Base-by-base conservation (phyloP, 1,284 basidiomycete species). In the Quambalaria eucalypti region DNA sequence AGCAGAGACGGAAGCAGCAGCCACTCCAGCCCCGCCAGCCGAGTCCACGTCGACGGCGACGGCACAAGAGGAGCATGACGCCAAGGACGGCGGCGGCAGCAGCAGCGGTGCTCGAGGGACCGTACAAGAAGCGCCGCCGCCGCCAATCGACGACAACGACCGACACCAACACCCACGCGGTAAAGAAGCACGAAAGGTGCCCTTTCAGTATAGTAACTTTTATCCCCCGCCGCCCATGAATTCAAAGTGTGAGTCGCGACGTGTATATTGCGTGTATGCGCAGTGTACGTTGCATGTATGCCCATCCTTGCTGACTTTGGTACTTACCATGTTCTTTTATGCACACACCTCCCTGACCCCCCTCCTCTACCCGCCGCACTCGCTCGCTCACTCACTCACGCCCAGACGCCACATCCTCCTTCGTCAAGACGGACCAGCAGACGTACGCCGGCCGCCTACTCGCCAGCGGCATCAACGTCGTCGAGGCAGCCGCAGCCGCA, bases 361-460 rank as follows among this genome's bases (percentile, higher is more conserved):
- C n/a, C 1, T 16, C n/a, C 42, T 49, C 1, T 12, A 26, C 8
- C 10, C 21, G 42, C 7, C 10, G 9, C 12, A 50, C 12, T 23
- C 7, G 39, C 39, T 42, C 39, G 19, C 19, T 23, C 39, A 19
- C 39, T 42, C 10, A 23, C 12, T 33, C 21, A 19, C 4, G 21
- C 46, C 4, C 54, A 65, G 64, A 74, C 56, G 65, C 70, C 25
- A 59, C 71, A 2, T 69, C 69, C 8, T 68, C 69, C 44, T 74
- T 68, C 54, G 64, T 73, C 51, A 71, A 71, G 59, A 68, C 69
- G 28, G 72, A 74, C 46, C 58, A 63, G 10, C 72, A 74, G 52
- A 71, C 69, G 33, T 19, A 9, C 30, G 28, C 26, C 6, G 49
- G 49, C 19, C n/a, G 28, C 19, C 19, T 36, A 25, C 10, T 28